phyloP scores from a whole-genome alignment of 1,284 basidiomycete species.

The Trametes sp. region DNA sequence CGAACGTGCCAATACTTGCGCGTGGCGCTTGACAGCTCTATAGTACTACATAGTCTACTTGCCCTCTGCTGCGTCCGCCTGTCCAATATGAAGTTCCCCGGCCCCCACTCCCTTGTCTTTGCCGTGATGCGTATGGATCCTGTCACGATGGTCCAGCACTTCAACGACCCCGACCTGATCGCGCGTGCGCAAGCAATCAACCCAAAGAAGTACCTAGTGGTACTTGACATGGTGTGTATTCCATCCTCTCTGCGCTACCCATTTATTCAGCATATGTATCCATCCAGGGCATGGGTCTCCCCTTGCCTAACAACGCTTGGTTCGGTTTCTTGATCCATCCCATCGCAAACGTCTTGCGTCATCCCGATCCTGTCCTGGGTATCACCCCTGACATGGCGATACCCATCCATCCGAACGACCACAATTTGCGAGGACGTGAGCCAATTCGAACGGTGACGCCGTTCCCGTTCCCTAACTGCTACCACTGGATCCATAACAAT shows the following conservation, averaged over 20 bases:
- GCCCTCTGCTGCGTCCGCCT: no score
- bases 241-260: neutral
- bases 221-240: neutral
- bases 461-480: neutral
- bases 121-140: neutral
- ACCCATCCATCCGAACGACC: neutral
- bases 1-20: no score
- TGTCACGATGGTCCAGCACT: neutral
- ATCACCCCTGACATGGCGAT: neutral
- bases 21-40: no score
- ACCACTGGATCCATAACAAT: neutral
- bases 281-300: neutral
- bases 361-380: neutral
- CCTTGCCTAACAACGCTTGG: neutral
- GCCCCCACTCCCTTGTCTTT: neutral
- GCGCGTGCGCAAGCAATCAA: neutral
- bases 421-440: neutral
- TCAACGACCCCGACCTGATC: neutral
- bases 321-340: neutral
- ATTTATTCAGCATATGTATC: neutral
- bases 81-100: neutral
- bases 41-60: no score
- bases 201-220: neutral
- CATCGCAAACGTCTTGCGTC: neutral
- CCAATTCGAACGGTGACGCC: neutral